A percentile compares a stretch with the other conserved stretches of the same genome.
Conservation (phyloP, 179 eudicot genomes). For the Beta corolliflora region DNA sequence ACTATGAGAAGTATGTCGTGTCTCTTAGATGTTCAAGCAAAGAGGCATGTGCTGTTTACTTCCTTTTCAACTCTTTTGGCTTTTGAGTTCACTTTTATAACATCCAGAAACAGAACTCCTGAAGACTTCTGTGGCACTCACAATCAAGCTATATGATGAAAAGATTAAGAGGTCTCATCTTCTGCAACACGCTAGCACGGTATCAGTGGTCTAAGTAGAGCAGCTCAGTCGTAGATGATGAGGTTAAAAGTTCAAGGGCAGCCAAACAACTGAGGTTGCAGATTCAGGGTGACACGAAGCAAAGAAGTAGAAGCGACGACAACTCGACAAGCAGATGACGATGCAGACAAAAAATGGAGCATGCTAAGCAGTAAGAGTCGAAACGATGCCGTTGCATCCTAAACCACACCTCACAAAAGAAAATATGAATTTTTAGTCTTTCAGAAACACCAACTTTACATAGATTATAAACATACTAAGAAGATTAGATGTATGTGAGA, state of each 20-base stretch:
- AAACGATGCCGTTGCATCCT: constrained; percentile 47
- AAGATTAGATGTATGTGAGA: constrained; percentile 7
- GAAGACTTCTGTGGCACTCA: constrained; percentile 19
- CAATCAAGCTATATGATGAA: constrained; percentile 23
- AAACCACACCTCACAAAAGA: constrained; percentile 52
- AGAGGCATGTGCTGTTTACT: constrained; percentile 9
- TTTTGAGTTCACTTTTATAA: constrained; percentile 1
- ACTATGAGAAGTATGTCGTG: constrained; percentile 19
- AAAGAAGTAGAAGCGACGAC: constrained; percentile 34
- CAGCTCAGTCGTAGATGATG: constrained; percentile 26
- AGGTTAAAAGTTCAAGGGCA: constrained; percentile 15
- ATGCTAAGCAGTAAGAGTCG: constrained; percentile 46
- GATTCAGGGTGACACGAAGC: constrained; percentile 30
- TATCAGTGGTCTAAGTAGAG: constrained; percentile 20
- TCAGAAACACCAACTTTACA: constrained; percentile 27
- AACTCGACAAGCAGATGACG: constrained; percentile 40
- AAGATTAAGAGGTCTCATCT: constrained; percentile 12
- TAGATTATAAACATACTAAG: constrained; percentile 14
- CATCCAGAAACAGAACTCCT: constrained; percentile 20
- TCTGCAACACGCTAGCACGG: constrained; percentile 14
- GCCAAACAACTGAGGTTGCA: constrained; percentile 30
- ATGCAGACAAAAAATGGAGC: constrained; percentile 35
- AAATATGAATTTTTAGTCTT: constrained; percentile 40
- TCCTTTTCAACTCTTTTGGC: neutral
- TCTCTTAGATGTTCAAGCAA: constrained; percentile 22